phyloP scores from a whole-genome alignment of 129 eudicot species.

The Glebionis coronaria region DNA sequence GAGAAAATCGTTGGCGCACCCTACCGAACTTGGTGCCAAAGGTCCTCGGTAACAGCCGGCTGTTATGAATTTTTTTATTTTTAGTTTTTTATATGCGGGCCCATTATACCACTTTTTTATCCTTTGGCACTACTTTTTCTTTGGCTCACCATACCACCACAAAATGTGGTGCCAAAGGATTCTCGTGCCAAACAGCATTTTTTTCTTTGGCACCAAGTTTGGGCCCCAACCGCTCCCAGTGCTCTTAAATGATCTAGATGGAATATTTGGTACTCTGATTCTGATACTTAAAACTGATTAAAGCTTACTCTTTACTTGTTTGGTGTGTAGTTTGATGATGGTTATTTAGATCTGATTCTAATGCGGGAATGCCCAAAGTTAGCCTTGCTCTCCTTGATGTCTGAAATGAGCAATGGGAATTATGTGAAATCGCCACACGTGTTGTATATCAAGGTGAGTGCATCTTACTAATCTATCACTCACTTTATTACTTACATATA shows the following conservation, averaged over 20 bases:
- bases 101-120: too few relatives aligned
- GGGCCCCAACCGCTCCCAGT: too few relatives aligned
- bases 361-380: constrained; percentile 64
- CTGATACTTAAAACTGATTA: not conserved
- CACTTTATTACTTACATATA: not conserved
- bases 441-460: constrained; percentile 61
- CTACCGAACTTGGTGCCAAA: too few relatives aligned
- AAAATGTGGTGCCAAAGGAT: too few relatives aligned
- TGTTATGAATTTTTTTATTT: too few relatives aligned
- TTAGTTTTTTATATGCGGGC: too few relatives aligned
- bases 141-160: too few relatives aligned
- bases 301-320: constrained; percentile 16
- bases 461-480: not conserved
- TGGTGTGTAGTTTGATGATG: constrained; percentile 84
- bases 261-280: constrained; percentile 5
- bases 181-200: too few relatives aligned
- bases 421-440: constrained; percentile 82
- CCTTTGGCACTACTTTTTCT: too few relatives aligned
- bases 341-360: constrained; percentile 70
- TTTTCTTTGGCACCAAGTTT: too few relatives aligned
- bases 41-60: too few relatives aligned
- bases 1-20: too few relatives aligned
- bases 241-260: not conserved
- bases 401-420: constrained; percentile 64
- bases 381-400: constrained; percentile 62